Percentiles rank a stretch among this genome's conserved stretches.
Conservation (phyloP, 2,329 filamentous ascomycete genomes). For the Penicillium sp. region DNA sequence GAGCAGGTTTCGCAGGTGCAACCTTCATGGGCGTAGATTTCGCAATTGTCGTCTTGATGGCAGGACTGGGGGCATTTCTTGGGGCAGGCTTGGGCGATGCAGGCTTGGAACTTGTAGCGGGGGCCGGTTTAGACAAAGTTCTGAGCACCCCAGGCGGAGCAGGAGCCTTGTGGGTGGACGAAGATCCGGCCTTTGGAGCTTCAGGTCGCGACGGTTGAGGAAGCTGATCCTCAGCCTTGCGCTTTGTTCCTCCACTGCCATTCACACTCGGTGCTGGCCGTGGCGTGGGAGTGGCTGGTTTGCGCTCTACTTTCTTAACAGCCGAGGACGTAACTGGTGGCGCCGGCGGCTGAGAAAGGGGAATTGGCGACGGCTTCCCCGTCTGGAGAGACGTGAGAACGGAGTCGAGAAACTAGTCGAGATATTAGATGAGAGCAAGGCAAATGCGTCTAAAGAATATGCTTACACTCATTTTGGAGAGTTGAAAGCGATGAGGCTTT, state of each 20-base stretch:
- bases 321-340: conserved; percentile 23
- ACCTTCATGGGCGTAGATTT: conserved; percentile 13
- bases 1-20: conserved; percentile 12
- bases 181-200: conserved; percentile 18
- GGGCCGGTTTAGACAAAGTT: conserved; percentile 13
- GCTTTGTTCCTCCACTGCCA: conserved; percentile 33
- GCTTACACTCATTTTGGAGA: conserved; percentile 41
- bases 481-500: background rate
- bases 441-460: background rate
- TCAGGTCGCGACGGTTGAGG: conserved; percentile 28
- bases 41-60: conserved; percentile 18
- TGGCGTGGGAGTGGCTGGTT: conserved; percentile 8
- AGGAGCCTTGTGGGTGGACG: conserved; percentile 16
- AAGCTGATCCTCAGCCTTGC: conserved; percentile 45
- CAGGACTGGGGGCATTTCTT: conserved; percentile 16
- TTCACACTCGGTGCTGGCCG: conserved; percentile 18
- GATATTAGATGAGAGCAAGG: conserved; percentile 21
- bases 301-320: conserved; percentile 23
- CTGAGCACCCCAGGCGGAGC: conserved; percentile 21
- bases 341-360: conserved; percentile 27
- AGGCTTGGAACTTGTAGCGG: conserved; percentile 6
- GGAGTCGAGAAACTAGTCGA: conserved; percentile 50
- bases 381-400: conserved; percentile 52
- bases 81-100: conserved; percentile 19
- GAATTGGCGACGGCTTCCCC: conserved; percentile 34